Evolutionary conservation across 768 basidiomycete species (phyloP).

Genomic region (Mrakia hoshinonis): DNA sequence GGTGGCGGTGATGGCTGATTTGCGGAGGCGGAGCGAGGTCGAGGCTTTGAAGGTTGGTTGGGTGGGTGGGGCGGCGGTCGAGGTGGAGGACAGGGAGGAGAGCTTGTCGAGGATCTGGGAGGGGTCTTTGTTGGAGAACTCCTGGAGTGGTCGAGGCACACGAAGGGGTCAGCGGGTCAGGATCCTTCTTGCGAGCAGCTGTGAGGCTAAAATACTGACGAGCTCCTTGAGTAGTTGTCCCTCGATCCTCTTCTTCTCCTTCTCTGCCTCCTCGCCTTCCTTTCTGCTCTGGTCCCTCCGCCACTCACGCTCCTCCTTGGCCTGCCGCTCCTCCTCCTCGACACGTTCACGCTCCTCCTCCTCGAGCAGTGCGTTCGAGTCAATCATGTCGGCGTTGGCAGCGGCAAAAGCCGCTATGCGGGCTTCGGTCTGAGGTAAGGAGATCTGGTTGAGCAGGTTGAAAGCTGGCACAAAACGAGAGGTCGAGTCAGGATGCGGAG

Average conservation of each 20-base stretch:
- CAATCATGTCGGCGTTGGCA: constrained; percentile 67
- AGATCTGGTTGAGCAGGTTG: constrained; percentile 86
- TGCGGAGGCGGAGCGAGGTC: constrained; percentile 28
- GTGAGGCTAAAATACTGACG: constrained; percentile 46
- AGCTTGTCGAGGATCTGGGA: constrained; percentile 14
- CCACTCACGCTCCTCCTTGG: constrained; percentile 55
- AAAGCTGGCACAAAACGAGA: constrained; percentile 54
- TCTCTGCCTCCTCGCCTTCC: constrained; percentile 31
- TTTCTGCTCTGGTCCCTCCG: constrained; percentile 29
- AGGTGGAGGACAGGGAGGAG: neutral
- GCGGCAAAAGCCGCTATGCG: constrained; percentile 71
- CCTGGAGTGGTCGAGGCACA: neutral
- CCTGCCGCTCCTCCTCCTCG: constrained; percentile 60
- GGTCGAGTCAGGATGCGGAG: constrained; percentile 17
- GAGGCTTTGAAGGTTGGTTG: neutral
- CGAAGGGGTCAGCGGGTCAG: neutral
- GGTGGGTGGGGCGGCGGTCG: neutral
- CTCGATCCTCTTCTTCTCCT: constrained; percentile 51
- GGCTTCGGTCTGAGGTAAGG: constrained; percentile 69
- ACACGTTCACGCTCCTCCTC: constrained; percentile 70
- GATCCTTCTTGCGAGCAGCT: constrained; percentile 12
- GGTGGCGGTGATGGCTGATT: neutral
- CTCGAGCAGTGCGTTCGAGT: constrained; percentile 60
- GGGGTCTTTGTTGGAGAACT: constrained; percentile 19
- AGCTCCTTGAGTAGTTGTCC: constrained; percentile 71